Evolutionary conservation across 2,329 filamentous ascomycete genomes (phyloP).

Genomic region (Aspergillus glaucus): DNA sequence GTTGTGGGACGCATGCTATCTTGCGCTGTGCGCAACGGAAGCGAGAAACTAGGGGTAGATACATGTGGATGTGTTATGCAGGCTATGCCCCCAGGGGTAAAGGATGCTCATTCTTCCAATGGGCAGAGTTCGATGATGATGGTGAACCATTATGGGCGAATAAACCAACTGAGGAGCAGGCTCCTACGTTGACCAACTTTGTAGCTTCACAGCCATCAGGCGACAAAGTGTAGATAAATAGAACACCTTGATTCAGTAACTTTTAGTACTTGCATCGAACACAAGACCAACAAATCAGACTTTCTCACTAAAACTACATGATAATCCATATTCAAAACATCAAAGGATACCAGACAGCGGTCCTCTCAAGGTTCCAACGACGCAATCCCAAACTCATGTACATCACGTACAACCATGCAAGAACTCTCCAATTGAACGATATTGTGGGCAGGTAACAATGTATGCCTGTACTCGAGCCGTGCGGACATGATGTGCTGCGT

Average conservation of each 20-base stretch:
- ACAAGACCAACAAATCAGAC: background rate
- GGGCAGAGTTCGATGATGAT: conserved; percentile 82
- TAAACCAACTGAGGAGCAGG: conserved; percentile 10
- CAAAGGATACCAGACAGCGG: background rate
- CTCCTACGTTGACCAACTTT: conserved; percentile 22
- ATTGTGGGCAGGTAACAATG: conserved; percentile 20
- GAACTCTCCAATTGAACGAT: conserved; percentile 15
- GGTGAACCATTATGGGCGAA: conserved; percentile 64
- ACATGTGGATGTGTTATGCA: conserved; percentile 92
- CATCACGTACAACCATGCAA: conserved; percentile 15
- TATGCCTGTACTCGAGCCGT: conserved; percentile 26
- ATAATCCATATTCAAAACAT: background rate
- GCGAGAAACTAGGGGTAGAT: conserved; percentile 67
- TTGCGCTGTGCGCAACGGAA: conserved; percentile 75
- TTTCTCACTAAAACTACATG: background rate
- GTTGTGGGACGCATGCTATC: conserved; percentile 62
- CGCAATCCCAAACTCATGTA: background rate
- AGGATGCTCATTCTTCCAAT: conserved; percentile 72
- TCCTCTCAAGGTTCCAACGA: background rate
- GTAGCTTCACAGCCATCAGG: conserved; percentile 5
- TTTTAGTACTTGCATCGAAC: background rate
- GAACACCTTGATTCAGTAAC: background rate
- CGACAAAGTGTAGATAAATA: background rate
- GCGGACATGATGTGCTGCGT: conserved; percentile 20
- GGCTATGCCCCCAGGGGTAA: conserved; percentile 42